Base-by-base conservation (phyloP, 768 basidiomycete genomes). In the Tricholoma hemisulphureum region DNA sequence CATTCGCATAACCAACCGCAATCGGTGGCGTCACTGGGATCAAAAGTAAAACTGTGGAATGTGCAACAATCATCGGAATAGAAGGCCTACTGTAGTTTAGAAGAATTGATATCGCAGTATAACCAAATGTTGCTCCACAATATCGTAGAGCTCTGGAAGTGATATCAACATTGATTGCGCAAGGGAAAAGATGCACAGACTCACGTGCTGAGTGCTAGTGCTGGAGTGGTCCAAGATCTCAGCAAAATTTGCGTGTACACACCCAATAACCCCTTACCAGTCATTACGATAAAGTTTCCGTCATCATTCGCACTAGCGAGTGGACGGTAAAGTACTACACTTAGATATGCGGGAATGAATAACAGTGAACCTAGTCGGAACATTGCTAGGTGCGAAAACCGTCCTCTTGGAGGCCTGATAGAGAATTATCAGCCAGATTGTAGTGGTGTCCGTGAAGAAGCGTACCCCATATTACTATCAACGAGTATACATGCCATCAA, bases 1-100 rank as follows among this genome's bases (percentile, higher is more conserved):
- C 97, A 67, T 98, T 99, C 9, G 96, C 93, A 58, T 93, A 85
- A 6, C 94, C 93, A 37, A 98, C 85, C 7, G 93, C 86, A 35
- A 82, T 80, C 1, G 95, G 93, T 2, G 96, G 95, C 0, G 95
- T 93, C 90, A 96, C 92, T 94, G 58, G 48, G 56, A 46, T 57
- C 46, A 56, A 62, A 37, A 23, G 46, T 65, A 32, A 61, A 61
- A 26, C 14, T 50, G 6, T 34, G 50, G 29, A 24, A 8, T 28
- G 10, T n/a, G 7, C 11, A 28, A 45, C 3, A 23, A 8, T 18
- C 7, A 18, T 49, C 10, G 13, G 18, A 49, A 49, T 24, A 48
- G 55, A 24, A n/a, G 8, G 53, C 75, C 56, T 68, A 91, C 89
- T 91, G 68, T 93, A 93, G 67, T 93, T 92, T 5, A 96, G 77